phyloP scores from a whole-genome alignment of 495 filamentous ascomycete genomes.

The Penicillium desertorum region DNA sequence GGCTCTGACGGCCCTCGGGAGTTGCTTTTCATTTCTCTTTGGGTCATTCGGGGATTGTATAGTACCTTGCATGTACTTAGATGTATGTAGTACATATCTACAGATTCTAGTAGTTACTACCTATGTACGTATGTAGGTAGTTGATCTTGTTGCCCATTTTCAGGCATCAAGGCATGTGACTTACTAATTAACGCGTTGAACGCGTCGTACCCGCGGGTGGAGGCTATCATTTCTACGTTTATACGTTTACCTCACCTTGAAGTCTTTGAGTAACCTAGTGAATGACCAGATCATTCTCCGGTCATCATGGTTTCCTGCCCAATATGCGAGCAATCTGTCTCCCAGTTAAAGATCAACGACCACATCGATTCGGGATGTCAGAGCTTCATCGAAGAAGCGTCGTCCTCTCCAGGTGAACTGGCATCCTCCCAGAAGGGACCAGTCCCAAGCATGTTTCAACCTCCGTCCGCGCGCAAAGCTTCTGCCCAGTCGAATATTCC shows the following conservation, averaged over 20 bases:
- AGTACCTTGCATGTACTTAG: neutral
- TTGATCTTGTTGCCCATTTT: neutral
- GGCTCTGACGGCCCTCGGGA: no score
- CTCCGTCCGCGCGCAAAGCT: slow-evolving; percentile 55
- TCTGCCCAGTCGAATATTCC: slow-evolving; percentile 26
- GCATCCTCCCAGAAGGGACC: slow-evolving; percentile 49
- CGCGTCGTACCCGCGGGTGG: slow-evolving; percentile 13
- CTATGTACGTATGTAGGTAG: no score
- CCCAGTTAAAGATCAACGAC: slow-evolving; percentile 75
- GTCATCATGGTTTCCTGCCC: slow-evolving; percentile 77
- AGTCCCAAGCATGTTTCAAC: slow-evolving; percentile 76
- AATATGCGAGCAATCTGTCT: slow-evolving; percentile 77
- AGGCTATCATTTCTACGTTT: neutral
- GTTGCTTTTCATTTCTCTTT: neutral
- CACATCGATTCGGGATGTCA: slow-evolving; percentile 88
- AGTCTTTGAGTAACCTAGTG: neutral
- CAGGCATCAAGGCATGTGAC: slow-evolving; percentile 8
- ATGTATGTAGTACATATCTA: neutral
- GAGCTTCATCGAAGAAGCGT: slow-evolving; percentile 51
- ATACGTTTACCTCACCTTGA: neutral
- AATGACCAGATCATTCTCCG: slow-evolving; percentile 3
- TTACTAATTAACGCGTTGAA: slow-evolving; percentile 14
- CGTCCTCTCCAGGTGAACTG: slow-evolving; percentile 39
- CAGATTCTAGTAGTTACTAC: no score
- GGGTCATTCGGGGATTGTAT: neutral